Evolutionary conservation across 1,284 basidiomycete species (phyloP).

Genomic region (Rhodotorula sp.): DNA sequence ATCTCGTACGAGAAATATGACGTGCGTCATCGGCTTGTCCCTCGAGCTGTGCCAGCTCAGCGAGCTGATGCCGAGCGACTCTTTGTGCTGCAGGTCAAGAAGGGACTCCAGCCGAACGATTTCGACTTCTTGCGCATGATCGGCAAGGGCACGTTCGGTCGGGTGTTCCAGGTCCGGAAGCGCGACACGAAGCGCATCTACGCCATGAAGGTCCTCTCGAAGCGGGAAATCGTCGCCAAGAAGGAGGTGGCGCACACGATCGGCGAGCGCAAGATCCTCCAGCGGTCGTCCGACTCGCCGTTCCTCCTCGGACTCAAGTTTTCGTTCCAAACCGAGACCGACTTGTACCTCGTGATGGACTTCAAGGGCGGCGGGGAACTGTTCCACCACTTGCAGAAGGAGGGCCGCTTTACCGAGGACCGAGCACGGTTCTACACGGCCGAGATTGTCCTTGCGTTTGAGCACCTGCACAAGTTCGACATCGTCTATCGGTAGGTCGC

Average conservation of each 20-base stretch:
- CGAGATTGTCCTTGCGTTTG: constrained; percentile 86
- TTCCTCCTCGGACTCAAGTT: constrained; percentile 99
- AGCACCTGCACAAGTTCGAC: constrained; percentile 94
- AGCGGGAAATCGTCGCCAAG: constrained; percentile 98
- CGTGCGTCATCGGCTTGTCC: constrained; percentile 52
- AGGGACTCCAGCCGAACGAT: constrained; percentile 57
- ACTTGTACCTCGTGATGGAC: constrained; percentile 96
- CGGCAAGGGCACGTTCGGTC: constrained; percentile 97
- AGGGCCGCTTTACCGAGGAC: constrained; percentile 88
- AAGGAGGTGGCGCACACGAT: constrained; percentile 99
- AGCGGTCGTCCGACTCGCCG: constrained; percentile 87
- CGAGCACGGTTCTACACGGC: constrained; percentile 93
- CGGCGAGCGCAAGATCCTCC: constrained; percentile 97
- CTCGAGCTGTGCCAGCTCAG: no score
- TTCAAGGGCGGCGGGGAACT: constrained; percentile 99
- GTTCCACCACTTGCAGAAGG: constrained; percentile 95
- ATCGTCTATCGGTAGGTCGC: constrained; percentile 82
- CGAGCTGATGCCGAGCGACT: neutral
- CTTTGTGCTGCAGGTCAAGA: constrained; percentile 38
- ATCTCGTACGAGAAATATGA: constrained; percentile 88
- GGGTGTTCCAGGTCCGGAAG: constrained; percentile 98
- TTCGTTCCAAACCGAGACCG: constrained; percentile 92
- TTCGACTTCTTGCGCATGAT: constrained; percentile 99
- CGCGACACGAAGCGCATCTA: constrained; percentile 97
- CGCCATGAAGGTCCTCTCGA: constrained; percentile 98